Evolutionary conservation across 73 alveolate genomes (phyloP).

Genomic region (Symbiodinium natans): DNA sequence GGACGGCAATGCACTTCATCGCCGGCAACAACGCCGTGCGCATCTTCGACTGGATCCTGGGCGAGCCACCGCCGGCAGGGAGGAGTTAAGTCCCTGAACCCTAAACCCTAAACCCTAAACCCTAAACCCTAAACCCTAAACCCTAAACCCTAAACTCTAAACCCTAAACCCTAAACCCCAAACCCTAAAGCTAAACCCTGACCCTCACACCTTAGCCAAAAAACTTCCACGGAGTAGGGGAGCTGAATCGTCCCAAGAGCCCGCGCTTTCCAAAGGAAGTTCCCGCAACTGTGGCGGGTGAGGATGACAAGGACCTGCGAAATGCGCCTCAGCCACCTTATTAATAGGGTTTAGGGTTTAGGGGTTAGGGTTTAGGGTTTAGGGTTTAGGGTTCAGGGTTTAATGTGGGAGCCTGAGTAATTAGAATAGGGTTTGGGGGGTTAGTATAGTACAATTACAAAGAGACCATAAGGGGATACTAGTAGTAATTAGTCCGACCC

Average conservation of each 20-base stretch:
- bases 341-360: neutral
- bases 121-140: neutral
- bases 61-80: neutral
- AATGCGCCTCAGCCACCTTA: neutral
- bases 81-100: neutral
- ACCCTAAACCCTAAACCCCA: neutral
- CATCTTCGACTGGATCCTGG: neutral
- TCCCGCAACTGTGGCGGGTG: neutral
- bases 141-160: neutral
- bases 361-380: neutral
- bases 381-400: neutral
- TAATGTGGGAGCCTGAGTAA: too few species aligned
- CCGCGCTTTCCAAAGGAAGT: neutral
- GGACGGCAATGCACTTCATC: neutral
- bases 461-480: too few species aligned
- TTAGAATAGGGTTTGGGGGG: too few species aligned
- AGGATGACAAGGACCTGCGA: constrained; percentile 1
- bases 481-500: too few species aligned
- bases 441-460: too few species aligned
- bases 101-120: neutral
- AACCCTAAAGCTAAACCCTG: neutral
- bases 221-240: too few species aligned
- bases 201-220: neutral
- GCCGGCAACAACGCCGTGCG: constrained; percentile 10
- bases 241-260: too few species aligned